These are phyloP conservation scores for Cladochytrium tenue DNA, from an alignment of 371 early-diverging fungal genomes.

Conservation along the genomic window DNA sequence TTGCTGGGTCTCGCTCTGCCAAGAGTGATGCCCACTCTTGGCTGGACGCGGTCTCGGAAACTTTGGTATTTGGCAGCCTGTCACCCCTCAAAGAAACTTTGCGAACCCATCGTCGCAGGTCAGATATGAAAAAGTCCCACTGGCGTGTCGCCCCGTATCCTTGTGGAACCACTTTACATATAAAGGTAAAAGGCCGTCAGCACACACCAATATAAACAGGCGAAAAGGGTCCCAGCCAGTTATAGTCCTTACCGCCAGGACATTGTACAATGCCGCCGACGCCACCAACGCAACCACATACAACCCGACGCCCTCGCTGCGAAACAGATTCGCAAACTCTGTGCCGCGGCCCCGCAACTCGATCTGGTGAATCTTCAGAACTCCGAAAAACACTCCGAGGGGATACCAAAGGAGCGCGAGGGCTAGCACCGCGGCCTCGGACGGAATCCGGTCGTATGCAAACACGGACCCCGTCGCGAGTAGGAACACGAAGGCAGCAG, in stretches of 20 bases:
- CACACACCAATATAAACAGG: not conserved
- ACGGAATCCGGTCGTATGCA: conserved; percentile 12
- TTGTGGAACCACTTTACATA: conserved; percentile 56
- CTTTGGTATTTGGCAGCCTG: not conserved
- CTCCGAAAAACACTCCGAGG: conserved; percentile 17
- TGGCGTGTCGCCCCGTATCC: conserved; percentile 62
- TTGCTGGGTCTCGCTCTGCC: conserved; percentile 10
- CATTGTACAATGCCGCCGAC: conserved; percentile 5
- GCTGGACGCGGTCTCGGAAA: not conserved
- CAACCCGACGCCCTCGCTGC: conserved; percentile 13
- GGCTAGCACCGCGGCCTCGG: conserved; percentile 8
- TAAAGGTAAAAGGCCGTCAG: conserved; percentile 34
- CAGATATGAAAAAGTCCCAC: conserved; percentile 58
- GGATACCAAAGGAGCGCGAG: conserved; percentile 13
- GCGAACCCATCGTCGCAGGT: conserved; percentile 5
- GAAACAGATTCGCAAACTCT: conserved; percentile 10
- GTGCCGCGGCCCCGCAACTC: conserved; percentile 15
- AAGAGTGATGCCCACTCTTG: not conserved
- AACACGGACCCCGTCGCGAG: conserved; percentile 3
- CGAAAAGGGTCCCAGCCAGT: not conserved
- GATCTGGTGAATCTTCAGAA: conserved; percentile 14
- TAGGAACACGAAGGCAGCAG: conserved; percentile 14
- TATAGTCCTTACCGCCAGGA: conserved; percentile 2
- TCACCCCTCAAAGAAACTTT: not conserved
- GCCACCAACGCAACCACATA: conserved; percentile 16